phyloP scores from a whole-genome alignment of 371 early-diverging fungal genomes.

The Choanephora cucurbitarum region DNA sequence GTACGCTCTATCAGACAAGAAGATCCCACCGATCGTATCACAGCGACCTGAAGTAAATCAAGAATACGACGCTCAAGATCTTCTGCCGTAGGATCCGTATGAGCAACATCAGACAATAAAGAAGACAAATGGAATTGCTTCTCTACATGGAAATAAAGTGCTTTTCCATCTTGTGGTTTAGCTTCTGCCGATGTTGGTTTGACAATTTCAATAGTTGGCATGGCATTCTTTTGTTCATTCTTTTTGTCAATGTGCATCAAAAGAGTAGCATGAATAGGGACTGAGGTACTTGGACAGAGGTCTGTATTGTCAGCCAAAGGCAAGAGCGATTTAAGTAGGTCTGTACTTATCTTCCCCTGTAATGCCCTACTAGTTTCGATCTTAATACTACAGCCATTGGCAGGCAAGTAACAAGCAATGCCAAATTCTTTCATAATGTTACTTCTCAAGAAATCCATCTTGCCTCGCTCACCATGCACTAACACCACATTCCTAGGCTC shows the following conservation, averaged over 20 bases:
- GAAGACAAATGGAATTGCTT: constrained; percentile 14
- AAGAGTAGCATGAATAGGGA: constrained; percentile 24
- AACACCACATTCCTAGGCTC: constrained; percentile 94
- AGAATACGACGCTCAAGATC: constrained; percentile 17
- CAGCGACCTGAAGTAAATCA: constrained; percentile 21
- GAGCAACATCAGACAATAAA: constrained; percentile 25
- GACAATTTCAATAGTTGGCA: constrained; percentile 22
- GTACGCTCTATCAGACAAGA: constrained; percentile 15
- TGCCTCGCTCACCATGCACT: constrained; percentile 97
- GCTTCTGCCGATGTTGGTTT: constrained; percentile 10
- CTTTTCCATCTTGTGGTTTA: constrained; percentile 2
- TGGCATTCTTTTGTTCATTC: constrained; percentile 4
- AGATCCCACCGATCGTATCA: constrained; percentile 16
- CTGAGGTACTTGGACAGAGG: constrained; percentile 11
- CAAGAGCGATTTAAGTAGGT: constrained; percentile 47
- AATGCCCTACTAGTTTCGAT: constrained; percentile 65
- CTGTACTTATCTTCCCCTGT: constrained; percentile 59
- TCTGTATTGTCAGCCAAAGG: not conserved
- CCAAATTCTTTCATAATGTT: constrained; percentile 84
- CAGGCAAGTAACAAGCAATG: constrained; percentile 87
- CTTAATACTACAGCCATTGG: constrained; percentile 79
- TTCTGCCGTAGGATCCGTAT: constrained; percentile 15
- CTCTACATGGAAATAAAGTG: constrained; percentile 28
- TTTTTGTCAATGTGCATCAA: constrained; percentile 20
- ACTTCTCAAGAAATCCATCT: constrained; percentile 87